Conservation (phyloP, 2,329 filamentous ascomycete genomes). For the Leptographium radiaticola region DNA sequence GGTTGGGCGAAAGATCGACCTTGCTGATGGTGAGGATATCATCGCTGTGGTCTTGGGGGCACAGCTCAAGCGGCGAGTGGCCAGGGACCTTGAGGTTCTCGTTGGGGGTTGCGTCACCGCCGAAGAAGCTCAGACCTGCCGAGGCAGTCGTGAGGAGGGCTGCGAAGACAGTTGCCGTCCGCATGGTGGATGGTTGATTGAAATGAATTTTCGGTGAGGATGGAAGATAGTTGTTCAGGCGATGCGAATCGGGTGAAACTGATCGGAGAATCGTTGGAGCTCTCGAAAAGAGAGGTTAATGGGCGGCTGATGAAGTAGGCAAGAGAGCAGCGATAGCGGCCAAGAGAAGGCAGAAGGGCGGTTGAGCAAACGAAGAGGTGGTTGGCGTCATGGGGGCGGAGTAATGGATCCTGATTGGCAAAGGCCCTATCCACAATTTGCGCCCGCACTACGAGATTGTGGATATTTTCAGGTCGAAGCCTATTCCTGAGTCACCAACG, state of each 20-base stretch:
- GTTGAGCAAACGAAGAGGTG: conserved; percentile 1
- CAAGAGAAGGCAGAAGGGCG: neutral
- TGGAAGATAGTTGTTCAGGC: no score
- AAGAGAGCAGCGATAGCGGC: neutral
- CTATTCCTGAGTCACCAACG: neutral
- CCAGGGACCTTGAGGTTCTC: conserved; percentile 59
- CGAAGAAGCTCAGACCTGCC: conserved; percentile 30
- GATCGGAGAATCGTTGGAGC: no score
- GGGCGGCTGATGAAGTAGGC: neutral
- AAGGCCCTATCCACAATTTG: neutral
- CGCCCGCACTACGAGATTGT: neutral
- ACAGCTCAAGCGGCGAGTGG: conserved; percentile 75
- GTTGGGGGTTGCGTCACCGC: conserved; percentile 31
- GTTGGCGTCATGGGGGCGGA: conserved; percentile 10
- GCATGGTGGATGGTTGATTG: conserved; percentile 18
- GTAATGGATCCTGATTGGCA: conserved; percentile 4
- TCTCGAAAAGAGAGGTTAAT: neutral
- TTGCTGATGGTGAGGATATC: conserved; percentile 66
- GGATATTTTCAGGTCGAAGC: neutral
- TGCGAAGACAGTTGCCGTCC: conserved; percentile 27
- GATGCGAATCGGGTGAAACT: neutral
- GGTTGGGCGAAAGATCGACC: conserved; percentile 76
- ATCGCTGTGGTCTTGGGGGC: conserved; percentile 47
- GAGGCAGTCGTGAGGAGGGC: conserved; percentile 32
- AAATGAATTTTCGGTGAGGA: neutral